Percentiles rank a stretch among this genome's conserved stretches.
Evolutionary conservation across 176 grass and related monocot species (phyloP).

Genomic region (Aegilops umbellulata): DNA sequence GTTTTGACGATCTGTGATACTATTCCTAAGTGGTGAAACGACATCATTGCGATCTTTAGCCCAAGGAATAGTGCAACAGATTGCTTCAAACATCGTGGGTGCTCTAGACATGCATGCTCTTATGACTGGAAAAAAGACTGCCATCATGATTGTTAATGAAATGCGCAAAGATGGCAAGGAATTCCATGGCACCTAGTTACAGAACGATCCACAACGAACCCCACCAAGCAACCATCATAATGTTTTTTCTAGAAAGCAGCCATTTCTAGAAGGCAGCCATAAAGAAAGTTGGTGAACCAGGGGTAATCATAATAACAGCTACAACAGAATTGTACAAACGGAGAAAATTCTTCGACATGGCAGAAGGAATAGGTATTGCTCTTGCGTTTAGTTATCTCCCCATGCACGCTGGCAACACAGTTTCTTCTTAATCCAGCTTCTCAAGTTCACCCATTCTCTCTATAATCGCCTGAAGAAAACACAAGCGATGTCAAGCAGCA

Average conservation of each 20-base stretch:
- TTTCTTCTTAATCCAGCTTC: conserved; percentile 52
- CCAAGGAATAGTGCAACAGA: no score
- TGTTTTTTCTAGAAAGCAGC: background rate
- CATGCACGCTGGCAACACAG: background rate
- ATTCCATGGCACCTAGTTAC: background rate
- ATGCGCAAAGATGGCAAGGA: background rate
- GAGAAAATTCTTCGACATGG: background rate
- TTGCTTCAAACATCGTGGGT: no score
- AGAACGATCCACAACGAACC: background rate
- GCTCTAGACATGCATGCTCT: no score
- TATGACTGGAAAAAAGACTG: no score
- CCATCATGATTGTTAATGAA: background rate
- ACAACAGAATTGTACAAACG: conserved; percentile 39
- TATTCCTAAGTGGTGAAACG: no score
- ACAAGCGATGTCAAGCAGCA: background rate
- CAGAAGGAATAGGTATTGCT: background rate
- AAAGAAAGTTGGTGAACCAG: background rate
- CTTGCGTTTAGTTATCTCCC: background rate
- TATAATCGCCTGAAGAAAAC: conserved; percentile 54
- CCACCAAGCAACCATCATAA: background rate
- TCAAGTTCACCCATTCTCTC: conserved; percentile 66
- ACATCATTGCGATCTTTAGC: no score
- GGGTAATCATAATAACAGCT: conserved; percentile 21
- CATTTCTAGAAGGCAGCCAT: background rate
- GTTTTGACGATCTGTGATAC: no score